Evolutionary conservation across 2,329 filamentous ascomycete genomes (phyloP), one percentile per base, ranked within the genome.

Genomic region (Trichoderma hamatum): DNA sequence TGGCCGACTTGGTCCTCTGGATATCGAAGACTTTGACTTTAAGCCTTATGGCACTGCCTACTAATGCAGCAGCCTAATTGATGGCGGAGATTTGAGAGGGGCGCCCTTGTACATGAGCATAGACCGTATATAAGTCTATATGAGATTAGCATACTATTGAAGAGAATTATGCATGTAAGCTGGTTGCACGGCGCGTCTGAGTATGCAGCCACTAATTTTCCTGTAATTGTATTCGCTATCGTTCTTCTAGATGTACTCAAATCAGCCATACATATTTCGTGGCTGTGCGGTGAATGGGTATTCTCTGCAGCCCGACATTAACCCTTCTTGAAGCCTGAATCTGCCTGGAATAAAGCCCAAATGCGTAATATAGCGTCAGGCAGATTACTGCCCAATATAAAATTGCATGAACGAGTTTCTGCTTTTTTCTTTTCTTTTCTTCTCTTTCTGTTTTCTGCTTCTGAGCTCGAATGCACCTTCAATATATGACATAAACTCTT

Each of bases 1-100:
- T 54, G 9, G 79, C 77, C 78, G 72, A 72, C 65, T 64, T 70
- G 6, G 77, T 0, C 80, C 68, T 16, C 67, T 77, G 13, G 77
- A 80, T 19, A 73, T 81, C 9, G 72, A 72, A 3, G 79, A 76
- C 0, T 32, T 75, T 2, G 70, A 78, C 61, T 68, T 81, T 34
- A 67, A 78, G 69, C 76, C 79, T 0, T 81, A 73, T 34, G 79
- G 79, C 1, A 74, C 74, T 2, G 69, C 77, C 1, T 75, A 43
- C 34, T 36, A 36, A 76, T 28, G 46, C 60, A 3, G n/a, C 36
- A 24, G 51, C 19, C 6, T 46, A n/a, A 55, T 9, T n/a, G 26
- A 21, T 43, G 36, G 13, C 19, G 14, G 7, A 6, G 24, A 6
- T 2, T 5, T 54, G 49, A 36, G 36, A 9, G 30, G 14, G 16